phyloP scores from a whole-genome alignment of 2,329 filamentous ascomycete genomes.

The Zalaria sp. region DNA sequence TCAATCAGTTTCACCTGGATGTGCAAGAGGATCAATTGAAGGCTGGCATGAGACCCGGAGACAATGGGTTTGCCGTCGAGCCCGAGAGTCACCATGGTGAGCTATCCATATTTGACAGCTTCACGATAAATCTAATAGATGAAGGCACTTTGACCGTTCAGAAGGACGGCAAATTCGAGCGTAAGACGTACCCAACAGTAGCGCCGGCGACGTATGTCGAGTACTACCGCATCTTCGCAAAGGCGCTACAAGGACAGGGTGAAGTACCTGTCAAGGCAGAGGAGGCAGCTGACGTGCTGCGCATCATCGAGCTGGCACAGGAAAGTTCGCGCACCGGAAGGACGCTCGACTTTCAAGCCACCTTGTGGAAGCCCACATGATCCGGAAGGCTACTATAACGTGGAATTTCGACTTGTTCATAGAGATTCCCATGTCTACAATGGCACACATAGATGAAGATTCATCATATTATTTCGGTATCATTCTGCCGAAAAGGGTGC shows the following conservation, averaged over 20 bases:
- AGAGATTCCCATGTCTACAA: too few species aligned
- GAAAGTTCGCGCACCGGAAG: slow-evolving; percentile 38
- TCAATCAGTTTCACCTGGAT: slow-evolving; percentile 42
- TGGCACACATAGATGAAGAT: too few species aligned
- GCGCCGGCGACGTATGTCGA: slow-evolving; percentile 53
- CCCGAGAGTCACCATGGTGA: slow-evolving; percentile 41
- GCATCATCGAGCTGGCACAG: slow-evolving; percentile 40
- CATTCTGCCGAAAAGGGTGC: too few species aligned
- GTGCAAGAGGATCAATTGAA: slow-evolving; percentile 63
- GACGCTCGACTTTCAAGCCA: slow-evolving; percentile 17
- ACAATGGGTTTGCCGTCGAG: slow-evolving; percentile 53
- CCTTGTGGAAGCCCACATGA: too few species aligned
- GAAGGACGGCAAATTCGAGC: slow-evolving; percentile 21
- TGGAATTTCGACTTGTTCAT: too few species aligned
- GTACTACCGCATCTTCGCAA: slow-evolving; percentile 46
- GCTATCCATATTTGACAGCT: slow-evolving; percentile 43
- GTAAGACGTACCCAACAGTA: slow-evolving; percentile 41
- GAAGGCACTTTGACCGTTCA: too few species aligned
- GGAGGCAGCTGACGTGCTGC: slow-evolving; percentile 39
- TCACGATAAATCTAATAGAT: slow-evolving; percentile 14
- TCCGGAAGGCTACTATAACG: too few species aligned
- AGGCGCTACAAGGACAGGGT: slow-evolving; percentile 36
- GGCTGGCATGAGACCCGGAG: slow-evolving; percentile 45
- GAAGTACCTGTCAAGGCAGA: slow-evolving; percentile 39
- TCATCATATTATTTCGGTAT: too few species aligned